Base-by-base conservation (phyloP, 139 green algal species). In the Coelastrella sp. region DNA sequence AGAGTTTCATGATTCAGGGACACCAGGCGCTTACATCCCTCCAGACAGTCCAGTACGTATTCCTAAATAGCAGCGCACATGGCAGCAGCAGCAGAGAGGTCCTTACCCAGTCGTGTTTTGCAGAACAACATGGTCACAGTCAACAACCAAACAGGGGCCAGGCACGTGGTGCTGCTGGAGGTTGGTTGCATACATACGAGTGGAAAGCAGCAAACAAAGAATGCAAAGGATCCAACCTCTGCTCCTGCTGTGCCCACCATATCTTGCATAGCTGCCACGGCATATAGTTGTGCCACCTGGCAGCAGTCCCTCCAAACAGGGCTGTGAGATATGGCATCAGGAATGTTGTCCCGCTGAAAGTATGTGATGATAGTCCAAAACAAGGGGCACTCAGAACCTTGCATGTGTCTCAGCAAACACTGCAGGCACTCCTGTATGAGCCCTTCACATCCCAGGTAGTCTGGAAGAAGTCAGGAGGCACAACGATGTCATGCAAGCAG, bases 191-290 rank as follows among this genome's bases (percentile, higher is more conserved):
- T n/a, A n/a, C n/a, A n/a, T n/a, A n/a, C n/a, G n/a, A n/a, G n/a
- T n/a, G n/a, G n/a, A n/a, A n/a, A n/a, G n/a, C n/a, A n/a, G n/a
- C n/a, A n/a, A n/a, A n/a, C n/a, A n/a, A n/a, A n/a, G n/a, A n/a
- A n/a, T n/a, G n/a, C n/a, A n/a, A n/a, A n/a, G n/a, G n/a, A n/a
- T n/a, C n/a, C n/a, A n/a, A n/a, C n/a, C n/a, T n/a, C n/a, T n/a
- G n/a, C n/a, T n/a, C n/a, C n/a, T n/a, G n/a, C n/a, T n/a, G 45
- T 57, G 45, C 45, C 45, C 53, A 64, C 53, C 53, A 64, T n/a
- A 27, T 64, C 53, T 27, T 27, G 53, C 53, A 64, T n/a, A 27
- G 53, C 53, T 5, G 27, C 17, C 5, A 32, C 53, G 27, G 53
- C 53, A 19, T 64, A 21, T 9, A 7, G 17, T 27, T 32, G 53